phyloP scores from a whole-genome alignment of 768 basidiomycete species.

The Terana coerulea region DNA sequence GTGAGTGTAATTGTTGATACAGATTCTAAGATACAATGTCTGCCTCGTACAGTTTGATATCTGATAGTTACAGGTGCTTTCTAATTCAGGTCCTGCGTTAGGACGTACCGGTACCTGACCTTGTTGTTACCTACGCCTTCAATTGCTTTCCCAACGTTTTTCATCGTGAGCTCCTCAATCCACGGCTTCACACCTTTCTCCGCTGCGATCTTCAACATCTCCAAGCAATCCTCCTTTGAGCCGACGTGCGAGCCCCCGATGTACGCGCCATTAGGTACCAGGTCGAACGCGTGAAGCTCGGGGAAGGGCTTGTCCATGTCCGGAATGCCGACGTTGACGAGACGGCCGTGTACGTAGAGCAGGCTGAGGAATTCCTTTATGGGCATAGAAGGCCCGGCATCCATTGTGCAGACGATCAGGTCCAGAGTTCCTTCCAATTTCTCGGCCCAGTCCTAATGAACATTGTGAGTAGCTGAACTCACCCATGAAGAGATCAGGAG shows the following conservation, averaged over 20 bases:
- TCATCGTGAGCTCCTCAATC: constrained; percentile 42
- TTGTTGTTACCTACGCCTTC: constrained; percentile 42
- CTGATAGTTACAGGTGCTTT: background rate
- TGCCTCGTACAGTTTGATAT: background rate
- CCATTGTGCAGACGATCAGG: constrained; percentile 40
- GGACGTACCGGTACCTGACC: constrained; percentile 52
- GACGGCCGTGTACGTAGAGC: constrained; percentile 48
- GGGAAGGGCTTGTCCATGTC: constrained; percentile 39
- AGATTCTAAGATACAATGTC: background rate
- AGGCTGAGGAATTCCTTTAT: constrained; percentile 36
- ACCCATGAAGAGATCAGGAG: background rate
- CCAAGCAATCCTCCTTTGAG: constrained; percentile 51
- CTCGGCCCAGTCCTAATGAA: constrained; percentile 33
- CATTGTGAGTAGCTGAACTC: background rate
- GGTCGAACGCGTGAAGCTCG: constrained; percentile 26
- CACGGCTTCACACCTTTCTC: constrained; percentile 49
- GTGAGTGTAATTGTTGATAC: too few relatives aligned
- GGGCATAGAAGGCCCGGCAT: constrained; percentile 16
- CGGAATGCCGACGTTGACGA: constrained; percentile 56
- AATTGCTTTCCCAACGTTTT: constrained; percentile 44
- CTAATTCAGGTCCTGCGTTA: constrained; percentile 28
- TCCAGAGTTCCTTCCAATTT: constrained; percentile 39
- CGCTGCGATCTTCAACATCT: constrained; percentile 58
- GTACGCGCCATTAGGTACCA: constrained; percentile 23
- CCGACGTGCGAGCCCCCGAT: constrained; percentile 41